These are phyloP conservation scores for Ophiostoma piceae DNA, from an alignment of 2,329 filamentous ascomycete genomes.

Conservation along the genomic window DNA sequence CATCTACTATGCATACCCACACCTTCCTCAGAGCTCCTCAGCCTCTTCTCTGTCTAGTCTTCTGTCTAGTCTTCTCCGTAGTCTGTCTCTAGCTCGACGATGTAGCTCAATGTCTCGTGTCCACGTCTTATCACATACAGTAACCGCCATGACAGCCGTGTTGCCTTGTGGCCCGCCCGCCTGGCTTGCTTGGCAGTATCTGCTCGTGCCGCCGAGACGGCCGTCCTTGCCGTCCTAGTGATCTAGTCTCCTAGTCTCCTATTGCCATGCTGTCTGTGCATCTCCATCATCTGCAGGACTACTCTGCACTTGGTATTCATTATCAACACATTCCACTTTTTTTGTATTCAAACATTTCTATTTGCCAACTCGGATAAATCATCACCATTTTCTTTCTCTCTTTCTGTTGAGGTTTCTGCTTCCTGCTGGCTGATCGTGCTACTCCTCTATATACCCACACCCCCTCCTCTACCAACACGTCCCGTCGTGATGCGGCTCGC, in stretches of 20 bases:
- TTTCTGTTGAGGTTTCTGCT: neutral
- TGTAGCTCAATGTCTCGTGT: no score
- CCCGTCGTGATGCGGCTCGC: constrained; percentile 2
- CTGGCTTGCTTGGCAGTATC: neutral
- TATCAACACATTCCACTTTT: neutral
- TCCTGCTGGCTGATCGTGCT: neutral
- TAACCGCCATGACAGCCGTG: neutral
- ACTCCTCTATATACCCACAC: neutral
- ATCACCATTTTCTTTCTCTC: neutral
- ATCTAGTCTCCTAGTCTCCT: neutral
- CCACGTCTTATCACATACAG: neutral
- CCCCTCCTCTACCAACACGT: neutral
- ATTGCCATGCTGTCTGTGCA: neutral
- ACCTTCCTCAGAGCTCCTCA: constrained; percentile 1
- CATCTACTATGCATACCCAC: neutral
- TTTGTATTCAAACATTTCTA: neutral
- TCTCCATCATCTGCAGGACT: neutral
- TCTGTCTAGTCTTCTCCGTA: no score
- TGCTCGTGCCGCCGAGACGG: neutral
- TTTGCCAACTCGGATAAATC: neutral
- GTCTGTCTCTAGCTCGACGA: no score
- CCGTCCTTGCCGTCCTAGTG: constrained; percentile 7
- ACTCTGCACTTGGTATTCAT: neutral
- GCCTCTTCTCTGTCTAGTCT: neutral
- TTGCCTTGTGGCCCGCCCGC: neutral